Conservation (phyloP, 352 stramenopile species). For the Phytophthora uliginosa region DNA sequence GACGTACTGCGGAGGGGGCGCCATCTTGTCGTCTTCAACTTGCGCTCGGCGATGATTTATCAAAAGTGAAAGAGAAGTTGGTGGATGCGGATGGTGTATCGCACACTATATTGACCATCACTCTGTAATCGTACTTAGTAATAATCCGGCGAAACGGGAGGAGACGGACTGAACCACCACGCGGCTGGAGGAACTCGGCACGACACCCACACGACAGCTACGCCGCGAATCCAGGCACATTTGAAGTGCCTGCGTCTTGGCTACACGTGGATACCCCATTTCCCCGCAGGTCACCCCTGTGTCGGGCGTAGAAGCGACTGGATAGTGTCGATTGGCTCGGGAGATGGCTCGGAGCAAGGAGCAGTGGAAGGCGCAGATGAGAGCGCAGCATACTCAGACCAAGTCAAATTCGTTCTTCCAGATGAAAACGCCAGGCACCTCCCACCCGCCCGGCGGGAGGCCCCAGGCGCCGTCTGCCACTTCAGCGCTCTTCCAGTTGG, state of each 20-base stretch:
- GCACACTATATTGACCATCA: conserved; percentile 21
- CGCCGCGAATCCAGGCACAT: not conserved
- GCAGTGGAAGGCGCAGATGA: conserved; percentile 50
- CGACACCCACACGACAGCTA: conserved; percentile 9
- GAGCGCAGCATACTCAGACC: conserved; percentile 22
- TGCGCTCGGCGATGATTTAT: conserved; percentile 20
- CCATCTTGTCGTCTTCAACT: conserved; percentile 47
- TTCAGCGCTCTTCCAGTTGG: conserved; percentile 26
- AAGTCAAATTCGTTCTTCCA: conserved; percentile 24
- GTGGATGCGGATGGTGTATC: conserved; percentile 27
- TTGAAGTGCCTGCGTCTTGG: not conserved
- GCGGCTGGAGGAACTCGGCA: not conserved
- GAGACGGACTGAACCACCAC: not conserved
- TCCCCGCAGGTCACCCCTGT: not conserved
- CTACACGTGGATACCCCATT: conserved; percentile 25
- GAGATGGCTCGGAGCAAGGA: conserved; percentile 48
- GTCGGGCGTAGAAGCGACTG: conserved; percentile 6
- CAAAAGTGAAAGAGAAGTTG: conserved; percentile 8
- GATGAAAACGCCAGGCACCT: conserved; percentile 10
- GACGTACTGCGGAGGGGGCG: conserved; percentile 70
- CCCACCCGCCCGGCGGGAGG: not conserved
- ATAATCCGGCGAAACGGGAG: conserved; percentile 10
- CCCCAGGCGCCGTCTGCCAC: conserved; percentile 10
- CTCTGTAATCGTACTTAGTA: conserved; percentile 28
- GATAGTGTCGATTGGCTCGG: not conserved